Percentiles rank a stretch among this genome's conserved stretches.
These are phyloP conservation scores for Fusarium oligoseptatum DNA, from an alignment of 2,329 filamentous ascomycete species.

Conservation along the genomic window DNA sequence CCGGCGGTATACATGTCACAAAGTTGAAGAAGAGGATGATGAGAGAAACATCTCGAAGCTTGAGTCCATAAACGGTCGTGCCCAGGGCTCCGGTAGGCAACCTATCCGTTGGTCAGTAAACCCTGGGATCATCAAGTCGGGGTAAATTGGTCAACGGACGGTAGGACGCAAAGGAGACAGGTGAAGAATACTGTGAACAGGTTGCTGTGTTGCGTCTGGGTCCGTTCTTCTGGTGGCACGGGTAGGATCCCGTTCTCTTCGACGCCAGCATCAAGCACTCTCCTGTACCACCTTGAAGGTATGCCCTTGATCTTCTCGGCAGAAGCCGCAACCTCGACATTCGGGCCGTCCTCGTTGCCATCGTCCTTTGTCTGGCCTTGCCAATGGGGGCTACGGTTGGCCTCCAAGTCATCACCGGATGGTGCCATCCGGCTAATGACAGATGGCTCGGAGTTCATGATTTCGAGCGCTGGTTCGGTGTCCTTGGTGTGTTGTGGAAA, in stretches of 20 bases:
- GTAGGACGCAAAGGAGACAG: conserved; percentile 67
- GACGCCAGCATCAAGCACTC: conserved; percentile 59
- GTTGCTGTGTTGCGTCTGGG: conserved; percentile 65
- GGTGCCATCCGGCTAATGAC: neutral
- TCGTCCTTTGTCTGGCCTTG: neutral
- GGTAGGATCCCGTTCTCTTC: conserved; percentile 69
- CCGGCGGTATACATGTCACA: conserved; percentile 66
- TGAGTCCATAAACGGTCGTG: conserved; percentile 65
- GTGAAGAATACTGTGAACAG: conserved; percentile 74
- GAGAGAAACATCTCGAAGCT: conserved; percentile 67
- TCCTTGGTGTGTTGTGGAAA: neutral
- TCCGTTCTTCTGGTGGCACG: conserved; percentile 67
- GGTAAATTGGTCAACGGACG: conserved; percentile 58
- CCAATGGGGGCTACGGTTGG: neutral
- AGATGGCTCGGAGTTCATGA: neutral
- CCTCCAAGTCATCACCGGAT: conserved; percentile 27
- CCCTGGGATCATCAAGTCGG: neutral
- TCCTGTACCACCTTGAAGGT: conserved; percentile 57
- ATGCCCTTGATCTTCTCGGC: conserved; percentile 44
- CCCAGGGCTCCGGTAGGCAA: conserved; percentile 71
- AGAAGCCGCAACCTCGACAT: conserved; percentile 50
- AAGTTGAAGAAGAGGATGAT: conserved; percentile 71
- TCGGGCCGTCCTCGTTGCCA: neutral
- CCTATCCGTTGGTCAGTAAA: conserved; percentile 48
- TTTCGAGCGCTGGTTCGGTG: neutral